These are phyloP conservation scores for Colletotrichum lupini DNA, from an alignment of 2,329 filamentous ascomycete species.

Conservation along the genomic window DNA sequence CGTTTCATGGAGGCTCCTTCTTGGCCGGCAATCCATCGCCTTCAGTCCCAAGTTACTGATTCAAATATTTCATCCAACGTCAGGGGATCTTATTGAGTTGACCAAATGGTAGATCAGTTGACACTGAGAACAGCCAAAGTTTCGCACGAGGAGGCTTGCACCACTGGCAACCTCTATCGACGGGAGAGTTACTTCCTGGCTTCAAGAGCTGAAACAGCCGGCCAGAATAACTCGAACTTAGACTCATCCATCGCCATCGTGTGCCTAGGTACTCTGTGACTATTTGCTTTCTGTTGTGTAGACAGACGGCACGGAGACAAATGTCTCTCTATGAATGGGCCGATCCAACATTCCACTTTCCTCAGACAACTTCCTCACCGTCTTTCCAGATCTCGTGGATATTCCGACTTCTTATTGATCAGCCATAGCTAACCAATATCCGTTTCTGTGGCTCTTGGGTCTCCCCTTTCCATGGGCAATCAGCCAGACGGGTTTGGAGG, in stretches of 20 bases:
- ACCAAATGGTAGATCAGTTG: neutral
- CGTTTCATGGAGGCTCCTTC: neutral
- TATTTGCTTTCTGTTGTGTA: neutral
- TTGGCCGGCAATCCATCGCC: neutral
- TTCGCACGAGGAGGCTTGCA: neutral
- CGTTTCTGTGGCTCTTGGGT: neutral
- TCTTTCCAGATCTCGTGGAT: slow-evolving; percentile 2
- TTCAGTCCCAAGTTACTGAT: neutral
- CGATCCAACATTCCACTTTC: neutral
- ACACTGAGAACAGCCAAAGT: neutral
- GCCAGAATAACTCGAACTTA: neutral
- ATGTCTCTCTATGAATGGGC: neutral
- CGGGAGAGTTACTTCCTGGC: neutral
- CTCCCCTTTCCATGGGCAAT: neutral
- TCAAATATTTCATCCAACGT: neutral
- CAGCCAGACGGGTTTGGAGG: neutral
- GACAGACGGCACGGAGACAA: slow-evolving; percentile 10
- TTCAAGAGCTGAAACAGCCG: slow-evolving; percentile 19
- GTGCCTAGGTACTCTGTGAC: neutral
- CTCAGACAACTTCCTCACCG: neutral
- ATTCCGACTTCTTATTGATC: slow-evolving; percentile 2
- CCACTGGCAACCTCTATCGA: slow-evolving; percentile 9
- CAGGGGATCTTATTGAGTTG: neutral
- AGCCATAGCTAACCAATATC: slow-evolving; percentile 3
- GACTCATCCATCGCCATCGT: neutral